Base-by-base conservation (phyloP, 805 yeast genomes). In the Nakazawaea wickerhamii region DNA sequence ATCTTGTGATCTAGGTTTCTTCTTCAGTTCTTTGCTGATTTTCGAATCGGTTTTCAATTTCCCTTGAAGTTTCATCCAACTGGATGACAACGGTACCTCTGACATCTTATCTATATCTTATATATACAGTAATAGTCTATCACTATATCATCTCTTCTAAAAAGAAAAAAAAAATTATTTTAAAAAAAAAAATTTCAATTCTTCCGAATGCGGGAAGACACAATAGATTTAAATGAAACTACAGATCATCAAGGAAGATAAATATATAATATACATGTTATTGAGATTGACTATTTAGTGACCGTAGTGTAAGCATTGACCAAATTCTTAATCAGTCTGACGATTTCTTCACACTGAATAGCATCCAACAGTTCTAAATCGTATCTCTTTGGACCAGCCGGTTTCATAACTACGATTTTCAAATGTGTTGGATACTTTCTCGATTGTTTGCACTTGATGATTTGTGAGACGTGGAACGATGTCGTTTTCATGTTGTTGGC, bases 401-500 rank as follows among this genome's bases (percentile, higher is more conserved):
- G 65, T 52, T 84, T 85, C 59, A 73, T 71, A 5, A 89, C 81
- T 13, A 86, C 81, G 6, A 91, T 77, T 58, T 90, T 90, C 65
- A 91, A 87, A 52, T 86, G 84, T 13, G 75, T 73, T 0, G 91
- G 88, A 17, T 81, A 77, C 52, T 87, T 84, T 30, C 75, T 69
- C 39, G 88, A 83, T 56, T 82, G 93, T 55, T 89, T 89, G 48
- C 86, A 73, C 44, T 79, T 77, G 14, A 77, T 59, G 19, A 91
- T 78, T 54, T 86, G 95, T 15, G 84, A 76, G 8, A 89, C 77
- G 55, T 89, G 95, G 59, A 91, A 87, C 0, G 95, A 83, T 13
- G 89, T 79, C 0, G 96, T 90, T 56, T 90, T 90, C 51, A 84
- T 57, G 38, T 48, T 42, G 5, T 58, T 36, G 7, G 38, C 26